Base-by-base conservation (phyloP, 768 basidiomycete species). In the Pseudohyphozyma bogoriensis region DNA sequence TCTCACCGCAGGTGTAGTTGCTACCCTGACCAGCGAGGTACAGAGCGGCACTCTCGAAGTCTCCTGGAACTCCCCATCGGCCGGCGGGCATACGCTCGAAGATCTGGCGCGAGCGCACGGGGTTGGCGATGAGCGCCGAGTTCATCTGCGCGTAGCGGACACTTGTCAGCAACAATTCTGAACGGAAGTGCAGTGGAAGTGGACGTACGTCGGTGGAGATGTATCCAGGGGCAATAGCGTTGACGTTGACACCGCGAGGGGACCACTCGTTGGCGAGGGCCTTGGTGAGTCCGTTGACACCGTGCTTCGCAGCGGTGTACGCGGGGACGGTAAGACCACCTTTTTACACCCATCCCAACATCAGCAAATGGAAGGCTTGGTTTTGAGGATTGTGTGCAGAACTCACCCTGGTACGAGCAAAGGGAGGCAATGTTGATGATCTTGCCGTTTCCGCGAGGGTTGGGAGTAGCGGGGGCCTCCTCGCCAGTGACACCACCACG, bases 201-300 rank as follows among this genome's bases (percentile, higher is more conserved):
- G 15, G 51, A 26, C 46, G 33, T 16, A 52, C 37, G 89, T 52
- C 51, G 24, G 51, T 93, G 31, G 81, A 80, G 69, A 92, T 84
- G 49, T 66, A 67, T 6, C 65, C 62, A 44, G 29, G 33, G 16
- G 42, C 84, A 65, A 93, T 86, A 28, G 80, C 85, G 71, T 92
- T 91, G 22, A 92, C 88, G 73, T 89, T 85, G 55, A 93, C 82
- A 66, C 88, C 89, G 33, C 89, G 81, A 69, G 80, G 79, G 62
- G 86, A 85, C 90, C 91, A 95, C 73, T 93, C 91, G 73, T 95
- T 95, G 69, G 85, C 84, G 69, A 93, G 81, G 3, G 89, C 85
- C 75, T 91, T 91, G 31, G 89, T 88, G 11, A 55, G 31, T 11
- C 54, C 54, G 35, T 89, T 77, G 24, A 87, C 88, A 58, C 72